Evolutionary conservation across 306 rosid species (phyloP).

Genomic region (Coriaria nepalensis): DNA sequence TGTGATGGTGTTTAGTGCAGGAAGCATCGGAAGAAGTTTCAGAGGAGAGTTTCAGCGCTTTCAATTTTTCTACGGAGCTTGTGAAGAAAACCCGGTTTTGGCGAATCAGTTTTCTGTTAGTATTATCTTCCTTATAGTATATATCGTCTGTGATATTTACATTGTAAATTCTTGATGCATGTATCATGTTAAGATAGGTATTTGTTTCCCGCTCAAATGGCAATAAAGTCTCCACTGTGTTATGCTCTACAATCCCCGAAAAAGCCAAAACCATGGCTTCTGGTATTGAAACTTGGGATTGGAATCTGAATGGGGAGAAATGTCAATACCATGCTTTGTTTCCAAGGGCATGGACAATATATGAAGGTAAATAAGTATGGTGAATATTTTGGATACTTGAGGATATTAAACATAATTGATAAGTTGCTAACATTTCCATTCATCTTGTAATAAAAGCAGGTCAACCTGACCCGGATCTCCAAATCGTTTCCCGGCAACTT

Average conservation of each 20-base stretch:
- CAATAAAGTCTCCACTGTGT: conserved; percentile 57
- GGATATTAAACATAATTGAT: too few species aligned
- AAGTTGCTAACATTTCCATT: conserved; percentile 11
- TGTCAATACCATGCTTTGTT: conserved; percentile 80
- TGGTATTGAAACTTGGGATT: conserved; percentile 89
- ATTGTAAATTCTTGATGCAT: background rate
- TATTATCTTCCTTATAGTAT: conserved; percentile 11
- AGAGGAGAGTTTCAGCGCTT: conserved; percentile 86
- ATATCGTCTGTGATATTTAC: conserved; percentile 4
- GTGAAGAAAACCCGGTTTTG: conserved; percentile 77
- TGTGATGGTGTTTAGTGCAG: conserved; percentile 30
- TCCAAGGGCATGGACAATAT: conserved; percentile 91
- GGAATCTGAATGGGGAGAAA: conserved; percentile 65
- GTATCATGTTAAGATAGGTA: conserved; percentile 25
- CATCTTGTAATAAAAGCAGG: conserved; percentile 28
- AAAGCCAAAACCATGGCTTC: conserved; percentile 34
- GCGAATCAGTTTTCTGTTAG: conserved; percentile 93
- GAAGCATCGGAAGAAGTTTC: conserved; percentile 89
- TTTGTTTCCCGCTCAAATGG: conserved; percentile 71
- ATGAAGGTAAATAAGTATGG: conserved; percentile 35
- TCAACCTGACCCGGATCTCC: conserved; percentile 72
- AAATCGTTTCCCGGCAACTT: conserved; percentile 81
- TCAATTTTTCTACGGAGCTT: conserved; percentile 56
- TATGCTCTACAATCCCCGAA: conserved; percentile 47
- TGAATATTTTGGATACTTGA: too few species aligned